phyloP scores from a whole-genome alignment of 768 basidiomycete species.

The Amanita inopinata region DNA sequence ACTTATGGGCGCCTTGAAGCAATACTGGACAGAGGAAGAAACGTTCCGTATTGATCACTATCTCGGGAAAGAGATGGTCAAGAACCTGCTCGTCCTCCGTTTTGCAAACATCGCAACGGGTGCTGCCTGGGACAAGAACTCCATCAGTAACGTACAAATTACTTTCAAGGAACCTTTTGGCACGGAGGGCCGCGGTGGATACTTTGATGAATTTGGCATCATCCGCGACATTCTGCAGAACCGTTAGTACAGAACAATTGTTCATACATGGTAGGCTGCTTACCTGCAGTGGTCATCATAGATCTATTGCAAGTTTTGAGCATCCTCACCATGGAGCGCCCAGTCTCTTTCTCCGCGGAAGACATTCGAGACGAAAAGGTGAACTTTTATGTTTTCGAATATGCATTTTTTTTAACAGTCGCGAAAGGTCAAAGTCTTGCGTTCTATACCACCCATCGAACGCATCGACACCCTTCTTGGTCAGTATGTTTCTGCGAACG shows the following conservation, averaged over 20 bases:
- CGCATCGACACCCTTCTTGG: conserved; percentile 79
- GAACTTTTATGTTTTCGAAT: conserved; percentile 8
- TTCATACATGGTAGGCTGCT: neutral
- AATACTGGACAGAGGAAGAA: conserved; percentile 92
- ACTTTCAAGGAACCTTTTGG: conserved; percentile 99
- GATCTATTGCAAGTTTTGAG: conserved; percentile 93
- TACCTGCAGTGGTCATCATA: conserved; percentile 25
- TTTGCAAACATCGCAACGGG: conserved; percentile 91
- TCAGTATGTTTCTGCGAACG: conserved; percentile 82
- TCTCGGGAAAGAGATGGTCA: conserved; percentile 99
- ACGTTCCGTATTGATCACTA: conserved; percentile 99
- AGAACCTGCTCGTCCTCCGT: conserved; percentile 91
- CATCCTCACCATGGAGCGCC: conserved; percentile 95
- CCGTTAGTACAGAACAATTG: conserved; percentile 50
- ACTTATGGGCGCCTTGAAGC: conserved; percentile 70
- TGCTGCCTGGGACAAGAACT: conserved; percentile 92
- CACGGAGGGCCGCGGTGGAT: conserved; percentile 99
- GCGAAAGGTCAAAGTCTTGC: conserved; percentile 86
- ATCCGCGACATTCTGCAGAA: conserved; percentile 97
- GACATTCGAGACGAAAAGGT: conserved; percentile 99
- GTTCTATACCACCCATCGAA: conserved; percentile 78
- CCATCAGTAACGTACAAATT: conserved; percentile 94
- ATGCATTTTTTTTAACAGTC: conserved; percentile 1
- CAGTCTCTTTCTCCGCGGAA: conserved; percentile 93
- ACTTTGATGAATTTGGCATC: conserved; percentile 99